phyloP scores from a whole-genome alignment of 495 filamentous ascomycete genomes.

The Paragyromitra xinjiangensis region DNA sequence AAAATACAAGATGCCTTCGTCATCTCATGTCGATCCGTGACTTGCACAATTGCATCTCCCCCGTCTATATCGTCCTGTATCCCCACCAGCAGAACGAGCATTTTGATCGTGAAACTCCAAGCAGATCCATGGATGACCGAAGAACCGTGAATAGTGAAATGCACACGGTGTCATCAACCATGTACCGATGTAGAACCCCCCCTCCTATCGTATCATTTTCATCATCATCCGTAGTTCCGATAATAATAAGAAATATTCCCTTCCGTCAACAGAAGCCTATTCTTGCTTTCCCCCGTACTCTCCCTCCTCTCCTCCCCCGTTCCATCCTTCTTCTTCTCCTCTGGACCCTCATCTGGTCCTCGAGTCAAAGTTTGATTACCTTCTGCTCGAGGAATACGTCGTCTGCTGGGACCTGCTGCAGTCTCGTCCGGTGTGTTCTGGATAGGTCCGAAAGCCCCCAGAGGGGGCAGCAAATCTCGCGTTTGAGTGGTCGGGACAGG shows the following conservation, averaged over 20 bases:
- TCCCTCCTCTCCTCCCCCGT: not conserved
- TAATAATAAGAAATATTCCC: conserved; percentile 49
- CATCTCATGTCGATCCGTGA: conserved; percentile 30
- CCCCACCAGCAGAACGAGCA: conserved; percentile 7
- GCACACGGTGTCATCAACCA: not conserved
- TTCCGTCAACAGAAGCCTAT: conserved; percentile 45
- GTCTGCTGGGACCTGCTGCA: not conserved
- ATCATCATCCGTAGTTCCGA: conserved; percentile 41
- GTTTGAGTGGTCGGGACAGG: conserved; percentile 71
- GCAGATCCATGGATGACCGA: not conserved
- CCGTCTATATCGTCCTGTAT: not conserved
- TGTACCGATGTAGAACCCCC: not conserved
- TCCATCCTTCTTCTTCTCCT: not conserved
- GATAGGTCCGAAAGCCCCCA: not conserved
- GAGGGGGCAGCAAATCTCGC: conserved; percentile 24
- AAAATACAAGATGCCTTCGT: conserved; percentile 44
- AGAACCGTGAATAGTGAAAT: not conserved
- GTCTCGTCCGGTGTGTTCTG: conserved; percentile 4
- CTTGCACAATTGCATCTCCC: conserved; percentile 14
- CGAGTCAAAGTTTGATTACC: conserved; percentile 21
- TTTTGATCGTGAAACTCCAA: not conserved
- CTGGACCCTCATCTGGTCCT: not conserved
- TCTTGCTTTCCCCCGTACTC: not conserved
- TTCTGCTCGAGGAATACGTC: not conserved
- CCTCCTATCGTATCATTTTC: conserved; percentile 1